Percentiles rank a stretch among this genome's conserved stretches.
Evolutionary conservation across 1,284 basidiomycete species (phyloP).

Genomic region (Rhizoctonia solani): DNA sequence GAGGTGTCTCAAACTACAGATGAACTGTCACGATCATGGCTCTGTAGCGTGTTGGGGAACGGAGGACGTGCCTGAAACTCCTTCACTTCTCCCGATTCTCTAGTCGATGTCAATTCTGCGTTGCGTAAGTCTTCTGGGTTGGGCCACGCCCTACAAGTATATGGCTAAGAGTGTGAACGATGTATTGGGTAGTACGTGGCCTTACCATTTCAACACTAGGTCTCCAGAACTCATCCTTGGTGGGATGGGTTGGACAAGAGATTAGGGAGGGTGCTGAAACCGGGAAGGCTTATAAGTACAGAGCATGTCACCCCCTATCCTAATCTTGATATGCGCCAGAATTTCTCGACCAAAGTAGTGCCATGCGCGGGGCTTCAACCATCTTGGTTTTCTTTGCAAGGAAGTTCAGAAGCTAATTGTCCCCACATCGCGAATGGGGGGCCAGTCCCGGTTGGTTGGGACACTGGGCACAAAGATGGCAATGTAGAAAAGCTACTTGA

Average conservation of each 20-base stretch:
- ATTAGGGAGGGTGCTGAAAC: background rate
- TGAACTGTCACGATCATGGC: background rate
- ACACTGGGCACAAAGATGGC: conserved; percentile 31
- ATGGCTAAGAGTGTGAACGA: background rate
- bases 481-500: conserved; percentile 28
- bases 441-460: conserved; percentile 20
- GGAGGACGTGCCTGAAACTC: conserved; percentile 20
- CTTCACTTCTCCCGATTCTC: conserved; percentile 32
- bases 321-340: conserved; percentile 25
- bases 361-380: conserved; percentile 33
- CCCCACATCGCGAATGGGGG: conserved; percentile 18
- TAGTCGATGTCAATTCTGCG: conserved; percentile 23
- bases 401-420: conserved; percentile 31
- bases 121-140: conserved; percentile 33
- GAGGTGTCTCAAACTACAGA: conserved; percentile 23
- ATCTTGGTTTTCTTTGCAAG: conserved; percentile 24
- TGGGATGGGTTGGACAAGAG: conserved; percentile 2
- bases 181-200: background rate
- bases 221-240: conserved; percentile 32
- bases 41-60: background rate
- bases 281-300: conserved; percentile 21
- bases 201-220: conserved; percentile 25
- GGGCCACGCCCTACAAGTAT: conserved; percentile 22
- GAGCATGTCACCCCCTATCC: conserved; percentile 4
- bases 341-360: conserved; percentile 13